These are phyloP conservation scores for Paramecium biaurelia DNA, from an alignment of 73 alveolate genomes.

Conservation along the genomic window DNA sequence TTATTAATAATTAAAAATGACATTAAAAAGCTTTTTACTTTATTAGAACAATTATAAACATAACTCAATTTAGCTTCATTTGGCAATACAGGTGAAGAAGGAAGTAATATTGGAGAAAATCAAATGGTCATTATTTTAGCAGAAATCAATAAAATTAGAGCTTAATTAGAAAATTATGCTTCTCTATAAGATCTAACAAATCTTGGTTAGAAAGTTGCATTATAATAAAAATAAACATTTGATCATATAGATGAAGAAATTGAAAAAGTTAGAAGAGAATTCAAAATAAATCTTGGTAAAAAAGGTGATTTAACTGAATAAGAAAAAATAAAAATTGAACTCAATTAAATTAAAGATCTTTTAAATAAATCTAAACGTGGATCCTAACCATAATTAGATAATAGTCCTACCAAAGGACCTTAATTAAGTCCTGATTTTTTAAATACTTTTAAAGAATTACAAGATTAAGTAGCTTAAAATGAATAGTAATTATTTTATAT, in stretches of 20 bases:
- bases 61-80: conserved; percentile 29
- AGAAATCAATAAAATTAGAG: conserved; percentile 28
- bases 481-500: conserved; percentile 3
- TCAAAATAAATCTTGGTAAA: background rate
- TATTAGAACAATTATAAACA: conserved; percentile 1
- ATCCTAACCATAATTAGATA: background rate
- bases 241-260: conserved; percentile 49
- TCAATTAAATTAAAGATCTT: background rate
- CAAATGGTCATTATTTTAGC: background rate
- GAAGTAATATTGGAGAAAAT: background rate
- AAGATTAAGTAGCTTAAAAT: conserved; percentile 26
- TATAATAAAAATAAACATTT: background rate
- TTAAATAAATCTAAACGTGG: background rate
- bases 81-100: background rate
- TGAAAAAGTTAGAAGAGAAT: conserved; percentile 47
- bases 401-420: conserved; percentile 3
- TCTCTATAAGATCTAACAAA: background rate
- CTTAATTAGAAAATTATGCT: background rate
- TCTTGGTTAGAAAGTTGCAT: background rate
- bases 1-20: background rate
- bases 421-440: conserved; percentile 29
- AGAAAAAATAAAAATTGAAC: background rate
- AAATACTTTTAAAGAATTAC: conserved; percentile 1
- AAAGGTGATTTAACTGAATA: background rate
- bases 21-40: background rate